phyloP scores from a whole-genome alignment of 768 basidiomycete species.

The Ramaria sp. region DNA sequence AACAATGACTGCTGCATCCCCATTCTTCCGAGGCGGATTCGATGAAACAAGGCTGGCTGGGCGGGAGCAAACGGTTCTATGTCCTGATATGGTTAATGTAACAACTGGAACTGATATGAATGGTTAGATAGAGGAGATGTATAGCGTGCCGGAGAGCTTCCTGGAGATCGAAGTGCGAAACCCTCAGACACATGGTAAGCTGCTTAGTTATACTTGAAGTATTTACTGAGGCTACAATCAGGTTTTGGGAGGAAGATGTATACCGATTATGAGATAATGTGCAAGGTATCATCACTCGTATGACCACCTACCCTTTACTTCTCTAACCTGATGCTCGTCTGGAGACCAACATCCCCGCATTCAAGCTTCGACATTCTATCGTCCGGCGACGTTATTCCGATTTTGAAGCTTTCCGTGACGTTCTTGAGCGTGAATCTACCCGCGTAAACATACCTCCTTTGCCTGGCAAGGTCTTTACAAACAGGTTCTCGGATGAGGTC shows the following conservation, averaged over 20 bases:
- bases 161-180: constrained; percentile 96
- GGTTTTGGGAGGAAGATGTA: constrained; percentile 98
- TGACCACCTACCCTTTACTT: background rate
- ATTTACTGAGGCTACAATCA: constrained; percentile 19
- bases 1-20: constrained; percentile 29
- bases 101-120: constrained; percentile 13
- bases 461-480: constrained; percentile 97
- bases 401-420: constrained; percentile 95
- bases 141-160: constrained; percentile 92
- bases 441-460: constrained; percentile 96
- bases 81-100: constrained; percentile 10
- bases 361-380: constrained; percentile 89
- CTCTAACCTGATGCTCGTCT: background rate
- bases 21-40: constrained; percentile 31
- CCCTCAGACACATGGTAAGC: constrained; percentile 89
- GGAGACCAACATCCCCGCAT: constrained; percentile 97
- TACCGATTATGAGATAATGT: constrained; percentile 97
- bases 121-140: constrained; percentile 92
- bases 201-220: background rate
- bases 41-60: constrained; percentile 27
- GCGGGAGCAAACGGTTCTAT: constrained; percentile 28
- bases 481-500: constrained; percentile 95
- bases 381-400: constrained; percentile 86
- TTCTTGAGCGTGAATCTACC: constrained; percentile 93
- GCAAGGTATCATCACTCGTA: constrained; percentile 53